Percentiles rank a stretch among this genome's conserved stretches.
Evolutionary conservation across 495 filamentous ascomycete genomes (phyloP).

Genomic region (Penicillium paxilli): DNA sequence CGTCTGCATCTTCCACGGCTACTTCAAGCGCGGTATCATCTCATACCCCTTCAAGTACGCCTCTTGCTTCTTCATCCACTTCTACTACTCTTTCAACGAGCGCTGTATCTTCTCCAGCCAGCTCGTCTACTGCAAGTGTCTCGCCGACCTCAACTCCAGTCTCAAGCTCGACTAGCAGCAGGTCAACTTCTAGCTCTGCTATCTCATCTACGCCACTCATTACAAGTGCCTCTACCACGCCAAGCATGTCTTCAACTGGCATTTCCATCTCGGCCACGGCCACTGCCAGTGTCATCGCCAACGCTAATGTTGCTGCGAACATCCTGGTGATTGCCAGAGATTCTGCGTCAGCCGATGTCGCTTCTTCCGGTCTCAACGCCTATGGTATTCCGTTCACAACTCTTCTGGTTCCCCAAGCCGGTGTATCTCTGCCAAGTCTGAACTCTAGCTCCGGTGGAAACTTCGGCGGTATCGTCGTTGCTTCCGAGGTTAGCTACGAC

Average conservation of each 20-base stretch:
- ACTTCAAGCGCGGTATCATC: conserved; percentile 2
- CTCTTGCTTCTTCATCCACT: neutral
- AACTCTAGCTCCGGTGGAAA: conserved; percentile 52
- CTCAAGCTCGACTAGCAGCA: conserved; percentile 6
- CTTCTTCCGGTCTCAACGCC: conserved; percentile 55
- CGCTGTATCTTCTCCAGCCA: neutral
- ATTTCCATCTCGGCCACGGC: conserved; percentile 19
- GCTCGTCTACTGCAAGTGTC: neutral
- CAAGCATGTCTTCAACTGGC: conserved; percentile 29
- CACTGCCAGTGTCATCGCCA: conserved; percentile 19
- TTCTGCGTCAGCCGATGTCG: conserved; percentile 41
- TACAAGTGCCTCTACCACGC: conserved; percentile 14
- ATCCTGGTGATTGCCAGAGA: conserved; percentile 61
- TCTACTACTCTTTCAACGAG: neutral
- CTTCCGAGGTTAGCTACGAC: conserved; percentile 58
- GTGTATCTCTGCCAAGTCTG: conserved; percentile 50
- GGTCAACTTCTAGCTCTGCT: conserved; percentile 2
- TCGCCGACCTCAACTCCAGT: neutral
- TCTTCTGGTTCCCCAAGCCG: conserved; percentile 52
- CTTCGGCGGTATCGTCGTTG: conserved; percentile 57
- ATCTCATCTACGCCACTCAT: conserved; percentile 12
- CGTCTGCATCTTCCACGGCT: neutral
- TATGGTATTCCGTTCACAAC: conserved; percentile 62
- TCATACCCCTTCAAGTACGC: neutral
- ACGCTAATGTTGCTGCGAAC: conserved; percentile 40